These are phyloP conservation scores for Albizia julibrissin DNA, from an alignment of 306 rosid species.

Conservation along the genomic window DNA sequence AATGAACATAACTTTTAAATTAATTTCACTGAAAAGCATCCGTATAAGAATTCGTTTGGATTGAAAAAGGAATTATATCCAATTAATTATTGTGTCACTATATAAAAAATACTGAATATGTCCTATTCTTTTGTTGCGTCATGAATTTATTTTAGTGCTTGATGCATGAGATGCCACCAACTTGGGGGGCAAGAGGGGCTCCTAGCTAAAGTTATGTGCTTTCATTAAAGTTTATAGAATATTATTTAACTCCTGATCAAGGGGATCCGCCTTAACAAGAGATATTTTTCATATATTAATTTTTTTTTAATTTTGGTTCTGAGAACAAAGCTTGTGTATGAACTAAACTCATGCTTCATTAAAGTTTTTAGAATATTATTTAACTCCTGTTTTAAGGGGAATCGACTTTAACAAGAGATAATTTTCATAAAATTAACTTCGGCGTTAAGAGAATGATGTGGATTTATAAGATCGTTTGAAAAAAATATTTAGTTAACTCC, in stretches of 20 bases:
- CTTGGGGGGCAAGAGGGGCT: neutral
- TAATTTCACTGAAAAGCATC: neutral
- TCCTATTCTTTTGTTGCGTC: neutral
- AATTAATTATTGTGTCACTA: neutral
- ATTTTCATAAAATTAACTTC: neutral
- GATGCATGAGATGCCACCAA: neutral
- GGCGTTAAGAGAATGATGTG: neutral
- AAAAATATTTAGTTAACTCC: too few species aligned
- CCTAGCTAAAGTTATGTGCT: neutral
- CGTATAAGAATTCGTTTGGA: neutral
- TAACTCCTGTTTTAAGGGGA: neutral
- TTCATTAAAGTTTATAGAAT: neutral
- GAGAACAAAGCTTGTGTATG: too few species aligned
- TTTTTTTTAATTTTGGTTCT: too few species aligned
- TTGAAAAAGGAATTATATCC: neutral
- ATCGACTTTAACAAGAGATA: neutral
- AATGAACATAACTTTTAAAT: neutral
- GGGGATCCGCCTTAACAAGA: too few species aligned
- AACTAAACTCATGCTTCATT: neutral
- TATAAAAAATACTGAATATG: neutral
- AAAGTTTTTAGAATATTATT: neutral
- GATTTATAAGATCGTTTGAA: too few species aligned
- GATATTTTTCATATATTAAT: too few species aligned
- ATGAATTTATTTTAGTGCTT: neutral
- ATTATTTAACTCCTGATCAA: too few species aligned